phyloP scores from a whole-genome alignment of 2,329 filamentous ascomycete species.

The Plenodomus tracheiphilus region DNA sequence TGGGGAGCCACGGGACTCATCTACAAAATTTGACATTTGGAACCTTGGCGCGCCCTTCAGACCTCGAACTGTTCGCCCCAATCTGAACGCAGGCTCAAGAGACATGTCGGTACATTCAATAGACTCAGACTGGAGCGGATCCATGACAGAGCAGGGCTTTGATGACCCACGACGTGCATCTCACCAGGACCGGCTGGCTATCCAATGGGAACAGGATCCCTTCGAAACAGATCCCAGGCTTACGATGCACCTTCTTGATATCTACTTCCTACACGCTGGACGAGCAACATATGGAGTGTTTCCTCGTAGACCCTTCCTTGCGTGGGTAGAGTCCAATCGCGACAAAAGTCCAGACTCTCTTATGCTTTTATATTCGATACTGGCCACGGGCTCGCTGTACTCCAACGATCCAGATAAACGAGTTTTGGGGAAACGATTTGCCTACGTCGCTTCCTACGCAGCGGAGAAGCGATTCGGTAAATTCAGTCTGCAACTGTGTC shows the following conservation, averaged over 20 bases:
- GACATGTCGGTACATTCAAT: conserved; percentile 41
- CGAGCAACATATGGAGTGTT: conserved; percentile 60
- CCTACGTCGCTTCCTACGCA: conserved; percentile 62
- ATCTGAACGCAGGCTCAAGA: conserved; percentile 25
- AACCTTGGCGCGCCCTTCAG: conserved; percentile 32
- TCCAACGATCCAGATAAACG: conserved; percentile 52
- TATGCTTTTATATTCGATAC: conserved; percentile 64
- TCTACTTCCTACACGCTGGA: conserved; percentile 63
- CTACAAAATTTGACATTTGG: conserved; percentile 33
- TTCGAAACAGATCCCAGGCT: conserved; percentile 54
- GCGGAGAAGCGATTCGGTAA: conserved; percentile 55
- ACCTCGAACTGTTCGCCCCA: conserved; percentile 30
- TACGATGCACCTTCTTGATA: conserved; percentile 56
- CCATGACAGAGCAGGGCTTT: conserved; percentile 30
- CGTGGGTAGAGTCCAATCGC: conserved; percentile 56
- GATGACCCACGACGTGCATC: conserved; percentile 34
- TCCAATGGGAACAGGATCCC: conserved; percentile 58
- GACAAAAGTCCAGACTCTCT: conserved; percentile 58
- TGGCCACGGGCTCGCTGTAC: conserved; percentile 62
- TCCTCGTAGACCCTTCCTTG: conserved; percentile 56
- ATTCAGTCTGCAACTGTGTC: conserved; percentile 66
- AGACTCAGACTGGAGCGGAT: conserved; percentile 41
- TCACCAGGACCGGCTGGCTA: conserved; percentile 37
- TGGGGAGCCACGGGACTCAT: conserved; percentile 35
- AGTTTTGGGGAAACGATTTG: conserved; percentile 53